Percentiles rank a stretch among this genome's conserved stretches.
Evolutionary conservation across 2,329 filamentous ascomycete genomes (phyloP).

Genomic region (Hypoxylon sp.): DNA sequence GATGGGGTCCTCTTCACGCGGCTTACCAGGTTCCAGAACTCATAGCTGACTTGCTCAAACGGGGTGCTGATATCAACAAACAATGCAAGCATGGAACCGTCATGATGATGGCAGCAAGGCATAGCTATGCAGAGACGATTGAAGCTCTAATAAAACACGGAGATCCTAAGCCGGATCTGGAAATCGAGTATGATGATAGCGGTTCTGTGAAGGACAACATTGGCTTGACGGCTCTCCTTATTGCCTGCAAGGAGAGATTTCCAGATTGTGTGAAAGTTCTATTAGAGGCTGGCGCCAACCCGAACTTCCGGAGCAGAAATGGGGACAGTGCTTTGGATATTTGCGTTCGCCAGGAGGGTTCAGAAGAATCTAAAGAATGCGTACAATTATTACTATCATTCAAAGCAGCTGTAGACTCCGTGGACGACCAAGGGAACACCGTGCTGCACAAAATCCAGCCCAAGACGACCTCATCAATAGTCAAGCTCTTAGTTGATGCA

Average conservation of each 20-base stretch:
- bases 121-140: not conserved
- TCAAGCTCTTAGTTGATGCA: slow-evolving; percentile 10
- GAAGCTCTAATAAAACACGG: not conserved
- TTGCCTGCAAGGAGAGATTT: not conserved
- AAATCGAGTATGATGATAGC: not conserved
- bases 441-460: not conserved
- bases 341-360: not conserved
- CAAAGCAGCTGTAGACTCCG: not conserved
- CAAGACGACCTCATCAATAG: not conserved
- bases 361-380: not conserved
- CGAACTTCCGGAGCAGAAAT: slow-evolving; percentile 6
- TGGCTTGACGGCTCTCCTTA: not conserved
- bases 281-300: slow-evolving; percentile 18
- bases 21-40: not conserved
- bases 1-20: slow-evolving; percentile 11
- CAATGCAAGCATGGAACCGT: not conserved
- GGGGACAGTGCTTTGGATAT: slow-evolving; percentile 13
- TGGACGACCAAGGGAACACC: slow-evolving; percentile 1
- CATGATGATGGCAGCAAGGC: slow-evolving; percentile 1
- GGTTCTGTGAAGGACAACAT: not conserved
- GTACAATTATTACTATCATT: not conserved
- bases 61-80: slow-evolving; percentile 7
- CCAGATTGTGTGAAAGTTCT: slow-evolving; percentile 15
- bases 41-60: slow-evolving; percentile 13
- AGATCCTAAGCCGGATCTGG: not conserved